Percentiles rank a stretch among this genome's conserved stretches.
Conservation (phyloP, 2,329 filamentous ascomycete genomes). For the Hypoxylon sp. region DNA sequence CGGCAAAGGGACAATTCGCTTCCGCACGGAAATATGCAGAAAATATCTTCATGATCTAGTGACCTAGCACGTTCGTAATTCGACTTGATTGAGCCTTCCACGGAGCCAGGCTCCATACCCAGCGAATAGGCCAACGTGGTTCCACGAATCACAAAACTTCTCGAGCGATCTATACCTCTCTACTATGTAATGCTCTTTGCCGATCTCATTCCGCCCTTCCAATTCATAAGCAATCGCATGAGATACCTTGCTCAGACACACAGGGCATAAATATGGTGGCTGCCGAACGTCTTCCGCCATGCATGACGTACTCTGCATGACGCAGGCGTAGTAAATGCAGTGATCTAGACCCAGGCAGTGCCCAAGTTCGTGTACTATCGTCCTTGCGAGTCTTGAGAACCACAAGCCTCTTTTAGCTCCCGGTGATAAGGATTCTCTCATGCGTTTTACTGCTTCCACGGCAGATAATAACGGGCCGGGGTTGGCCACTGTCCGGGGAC, state of each 20-base stretch:
- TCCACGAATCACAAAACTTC: slow-evolving; percentile 60
- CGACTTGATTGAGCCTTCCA: slow-evolving; percentile 47
- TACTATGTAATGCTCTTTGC: slow-evolving; percentile 47
- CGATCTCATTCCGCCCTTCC: slow-evolving; percentile 34
- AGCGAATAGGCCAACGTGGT: slow-evolving; percentile 61
- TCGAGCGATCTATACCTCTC: slow-evolving; percentile 60
- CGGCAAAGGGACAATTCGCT: background rate
- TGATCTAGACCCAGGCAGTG: slow-evolving; percentile 78
- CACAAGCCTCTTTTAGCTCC: slow-evolving; percentile 63
- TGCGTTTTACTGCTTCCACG: slow-evolving; percentile 50
- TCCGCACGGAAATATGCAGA: background rate
- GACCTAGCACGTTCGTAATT: slow-evolving; percentile 1
- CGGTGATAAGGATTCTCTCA: slow-evolving; percentile 45
- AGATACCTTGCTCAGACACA: slow-evolving; percentile 70
- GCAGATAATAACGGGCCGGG: slow-evolving; percentile 49
- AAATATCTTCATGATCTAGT: background rate
- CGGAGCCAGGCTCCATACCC: slow-evolving; percentile 63
- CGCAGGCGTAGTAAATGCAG: slow-evolving; percentile 75
- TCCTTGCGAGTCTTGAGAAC: slow-evolving; percentile 70
- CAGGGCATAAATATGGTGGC: slow-evolving; percentile 74
- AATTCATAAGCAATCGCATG: slow-evolving; percentile 52
- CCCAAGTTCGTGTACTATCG: slow-evolving; percentile 75
- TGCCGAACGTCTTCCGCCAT: slow-evolving; percentile 73
- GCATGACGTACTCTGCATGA: slow-evolving; percentile 73
- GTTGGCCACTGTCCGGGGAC: background rate